Conservation (phyloP, 148 eudicot genomes). For the Arctostaphylos glauca region DNA sequence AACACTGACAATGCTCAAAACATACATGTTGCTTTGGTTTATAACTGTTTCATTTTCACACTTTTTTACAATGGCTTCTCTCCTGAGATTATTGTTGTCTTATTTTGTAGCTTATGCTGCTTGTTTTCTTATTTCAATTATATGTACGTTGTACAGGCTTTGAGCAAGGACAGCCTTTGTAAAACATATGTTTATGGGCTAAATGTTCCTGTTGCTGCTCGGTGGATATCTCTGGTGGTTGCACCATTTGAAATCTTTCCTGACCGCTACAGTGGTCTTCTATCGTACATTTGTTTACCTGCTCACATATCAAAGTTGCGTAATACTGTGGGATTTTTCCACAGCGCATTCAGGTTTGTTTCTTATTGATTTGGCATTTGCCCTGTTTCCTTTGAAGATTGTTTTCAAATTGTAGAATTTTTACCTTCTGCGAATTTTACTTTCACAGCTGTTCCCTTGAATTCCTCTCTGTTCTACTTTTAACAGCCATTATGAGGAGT, state of each 20-base stretch:
- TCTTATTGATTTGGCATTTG: not conserved
- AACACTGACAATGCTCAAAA: too few species aligned
- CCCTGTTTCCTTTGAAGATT: not conserved
- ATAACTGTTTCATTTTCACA: too few species aligned
- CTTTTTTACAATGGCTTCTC: not conserved
- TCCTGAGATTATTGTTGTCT: not conserved
- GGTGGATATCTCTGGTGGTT: constrained; percentile 86
- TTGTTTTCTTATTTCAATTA: not conserved
- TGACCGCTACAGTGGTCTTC: constrained; percentile 56
- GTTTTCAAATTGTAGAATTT: not conserved
- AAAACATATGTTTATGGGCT: constrained; percentile 85
- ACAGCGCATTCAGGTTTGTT: constrained; percentile 80
- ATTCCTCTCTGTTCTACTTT: constrained; percentile 17
- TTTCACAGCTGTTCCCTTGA: not conserved
- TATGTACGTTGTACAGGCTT: constrained; percentile 47
- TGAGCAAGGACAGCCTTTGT: constrained; percentile 79
- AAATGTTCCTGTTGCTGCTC: constrained; percentile 79
- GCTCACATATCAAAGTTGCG: constrained; percentile 56
- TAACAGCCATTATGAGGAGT: constrained; percentile 83
- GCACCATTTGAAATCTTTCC: constrained; percentile 90
- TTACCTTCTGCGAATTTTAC: not conserved
- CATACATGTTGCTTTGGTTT: too few species aligned
- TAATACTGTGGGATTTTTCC: constrained; percentile 69
- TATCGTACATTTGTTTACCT: constrained; percentile 81
- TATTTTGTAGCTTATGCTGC: constrained; percentile 5